Evolutionary conservation across 805 yeast species (phyloP), one percentile per base, ranked within the genome.

Genomic region (Jamesozyma rosinii): DNA sequence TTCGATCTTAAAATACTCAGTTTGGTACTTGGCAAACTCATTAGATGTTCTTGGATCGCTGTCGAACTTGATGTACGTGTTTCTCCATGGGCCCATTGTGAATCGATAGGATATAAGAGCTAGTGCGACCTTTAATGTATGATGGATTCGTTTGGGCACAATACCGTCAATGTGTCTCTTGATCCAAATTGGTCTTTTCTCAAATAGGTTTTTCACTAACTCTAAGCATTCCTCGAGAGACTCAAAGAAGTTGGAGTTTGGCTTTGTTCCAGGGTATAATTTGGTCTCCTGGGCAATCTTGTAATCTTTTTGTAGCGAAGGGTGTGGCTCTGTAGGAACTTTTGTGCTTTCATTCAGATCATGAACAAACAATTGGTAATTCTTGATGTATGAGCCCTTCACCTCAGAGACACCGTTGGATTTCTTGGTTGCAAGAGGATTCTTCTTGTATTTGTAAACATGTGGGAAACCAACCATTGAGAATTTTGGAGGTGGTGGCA

Each of bases 51-150:
- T 66, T 0, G 97, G 97, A 62, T 90, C 85, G 33, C 79, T 70
- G 0, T 96, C 97, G 51, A 79, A 77, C 50, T 68, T 74, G 37
- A 88, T 79, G 58, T 82, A 87, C 10, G 92, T 77, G 46, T 86
- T 87, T 53, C 97, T 73, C 95, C 95, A 92, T 0, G 97, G 98
- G 0, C 98, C 98, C 55, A 83, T 83, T 31, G 83, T 77, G 58
- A 79, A 83, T 35, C 86, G 74, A 58, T 79, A 92, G 0, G 95
- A 74, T 0, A 87, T 83, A 58, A 84, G 81, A 0, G 97, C 95
- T 40, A 92, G 61, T 0, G 96, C 94, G 49, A 75, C 79, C 52
- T 83, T 79, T 36, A 90, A 49, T 55, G 77, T 55, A 31, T 57
- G 60, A 35, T 60, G 62, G 9, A 59, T 46, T 53, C 68, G 47